These are phyloP conservation scores for Gynostemma pentaphyllum DNA, from an alignment of 306 rosid genomes.

Conservation along the genomic window DNA sequence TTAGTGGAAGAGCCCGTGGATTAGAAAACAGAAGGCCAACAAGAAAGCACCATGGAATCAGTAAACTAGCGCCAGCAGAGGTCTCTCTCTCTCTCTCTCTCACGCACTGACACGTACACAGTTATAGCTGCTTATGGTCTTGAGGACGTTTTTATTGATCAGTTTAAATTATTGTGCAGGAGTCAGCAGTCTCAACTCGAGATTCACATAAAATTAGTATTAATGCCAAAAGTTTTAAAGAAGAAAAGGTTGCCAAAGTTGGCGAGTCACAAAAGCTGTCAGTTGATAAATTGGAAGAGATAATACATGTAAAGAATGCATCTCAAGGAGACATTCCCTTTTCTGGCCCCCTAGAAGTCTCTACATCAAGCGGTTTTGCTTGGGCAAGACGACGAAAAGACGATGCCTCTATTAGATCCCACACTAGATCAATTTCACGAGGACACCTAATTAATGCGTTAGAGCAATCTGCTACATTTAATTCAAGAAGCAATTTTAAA, in stretches of 20 bases:
- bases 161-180: conserved; percentile 36
- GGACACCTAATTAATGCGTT: conserved; percentile 50
- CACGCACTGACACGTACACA: too few species aligned
- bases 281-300: conserved; percentile 47
- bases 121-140: too few species aligned
- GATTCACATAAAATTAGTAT: conserved; percentile 27
- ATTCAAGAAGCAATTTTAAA: conserved; percentile 40
- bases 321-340: conserved; percentile 85
- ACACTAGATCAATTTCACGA: conserved; percentile 66
- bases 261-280: conserved; percentile 41
- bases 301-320: conserved; percentile 52
- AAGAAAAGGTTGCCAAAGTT: conserved; percentile 20
- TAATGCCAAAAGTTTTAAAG: conserved; percentile 30
- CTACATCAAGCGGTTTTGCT: conserved; percentile 92
- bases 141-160: conserved; percentile 8
- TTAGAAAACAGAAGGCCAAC: conserved; percentile 61
- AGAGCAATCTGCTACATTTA: conserved; percentile 35
- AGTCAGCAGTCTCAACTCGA: conserved; percentile 30
- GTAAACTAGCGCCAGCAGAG: conserved; percentile 78
- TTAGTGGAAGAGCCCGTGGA: conserved; percentile 51
- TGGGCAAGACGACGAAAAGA: conserved; percentile 95
- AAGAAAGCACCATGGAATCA: conserved; percentile 58
- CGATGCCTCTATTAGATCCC: conserved; percentile 45
- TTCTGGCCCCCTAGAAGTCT: conserved; percentile 82
- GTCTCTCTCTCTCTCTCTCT: conserved; percentile 27